Evolutionary conservation across 225 moss, liverwort and hornwort genomes (phyloP), one percentile per base, ranked within the genome.

Genomic region (Anthoceros angustus): DNA sequence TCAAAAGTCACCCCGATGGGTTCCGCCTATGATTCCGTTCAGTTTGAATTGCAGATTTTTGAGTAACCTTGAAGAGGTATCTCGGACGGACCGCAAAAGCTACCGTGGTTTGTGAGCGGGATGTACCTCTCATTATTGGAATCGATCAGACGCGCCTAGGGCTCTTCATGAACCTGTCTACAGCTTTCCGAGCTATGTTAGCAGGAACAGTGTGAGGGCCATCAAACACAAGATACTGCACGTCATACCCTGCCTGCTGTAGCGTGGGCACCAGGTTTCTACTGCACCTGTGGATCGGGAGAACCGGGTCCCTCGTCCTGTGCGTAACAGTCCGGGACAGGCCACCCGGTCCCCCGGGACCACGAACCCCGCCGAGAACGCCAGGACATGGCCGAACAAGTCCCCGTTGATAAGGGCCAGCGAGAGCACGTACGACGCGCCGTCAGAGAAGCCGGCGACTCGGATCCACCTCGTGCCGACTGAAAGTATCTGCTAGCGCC

Each of bases 61-160:
- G 70, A 69, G 79, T 46, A 88, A 92, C 43, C 76, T 89, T 80
- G 95, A 98, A 78, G 95, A 98, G 73, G 79, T 98, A 25, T 86
- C 88, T 68, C 80, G 87, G 64, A 84, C 86, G 77, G 87, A 92
- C 69, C 85, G 83, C 55, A 55, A 55, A 23, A 55, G 55, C 4
- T 55, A 55, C n/a, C 55, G 55, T 5, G 55, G 55, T 32, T 32
- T 32, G 32, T 32, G 32, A 32, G 32, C 32, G 32, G 32, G 32
- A 4, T 32, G 32, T 32, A 32, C 32, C 32, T 32, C 46, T 48
- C 46, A 48, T 48, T 2, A 18, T 12, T 48, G 46, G 46, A 48
- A 12, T 18, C 1, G 1, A 48, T 18, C 46, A 48, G 1, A 18
- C 14, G 2, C 46, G 46, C 55, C 55, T 15, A 12, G 55, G 55